These are phyloP conservation scores for Penicillium corylophilum DNA, from an alignment of 2,329 filamentous ascomycete species.

Conservation along the genomic window DNA sequence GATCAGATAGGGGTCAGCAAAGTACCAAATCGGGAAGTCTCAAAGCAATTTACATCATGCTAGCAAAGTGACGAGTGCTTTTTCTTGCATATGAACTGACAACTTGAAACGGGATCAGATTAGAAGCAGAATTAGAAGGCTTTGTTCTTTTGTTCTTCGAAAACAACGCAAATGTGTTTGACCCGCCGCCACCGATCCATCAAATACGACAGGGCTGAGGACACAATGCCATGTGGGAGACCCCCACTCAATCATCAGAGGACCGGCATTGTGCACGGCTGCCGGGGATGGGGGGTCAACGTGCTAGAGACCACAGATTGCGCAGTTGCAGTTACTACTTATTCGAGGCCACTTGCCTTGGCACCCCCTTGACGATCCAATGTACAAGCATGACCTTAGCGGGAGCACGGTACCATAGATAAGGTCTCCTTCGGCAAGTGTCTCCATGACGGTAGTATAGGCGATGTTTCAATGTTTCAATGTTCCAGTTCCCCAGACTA, in stretches of 20 bases:
- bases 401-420: constrained; percentile 18
- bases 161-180: neutral
- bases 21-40: neutral
- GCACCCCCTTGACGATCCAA: neutral
- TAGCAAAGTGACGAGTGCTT: neutral
- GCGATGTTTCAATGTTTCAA: neutral
- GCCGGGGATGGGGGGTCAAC: too few species aligned
- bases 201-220: neutral
- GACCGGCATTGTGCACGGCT: neutral
- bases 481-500: neutral
- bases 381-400: neutral
- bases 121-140: neutral
- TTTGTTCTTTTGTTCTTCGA: neutral
- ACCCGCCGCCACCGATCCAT: too few species aligned
- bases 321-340: neutral
- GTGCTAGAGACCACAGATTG: neutral
- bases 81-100: too few species aligned
- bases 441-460: neutral
- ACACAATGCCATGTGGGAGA: neutral
- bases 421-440: constrained; percentile 23
- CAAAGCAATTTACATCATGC: neutral
- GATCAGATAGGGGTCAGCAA: neutral
- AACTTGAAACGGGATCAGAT: too few species aligned
- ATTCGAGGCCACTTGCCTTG: neutral
- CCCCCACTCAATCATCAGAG: neutral